Conservation (phyloP, 1,284 basidiomycete genomes). For the Ganoderma lingzhi region DNA sequence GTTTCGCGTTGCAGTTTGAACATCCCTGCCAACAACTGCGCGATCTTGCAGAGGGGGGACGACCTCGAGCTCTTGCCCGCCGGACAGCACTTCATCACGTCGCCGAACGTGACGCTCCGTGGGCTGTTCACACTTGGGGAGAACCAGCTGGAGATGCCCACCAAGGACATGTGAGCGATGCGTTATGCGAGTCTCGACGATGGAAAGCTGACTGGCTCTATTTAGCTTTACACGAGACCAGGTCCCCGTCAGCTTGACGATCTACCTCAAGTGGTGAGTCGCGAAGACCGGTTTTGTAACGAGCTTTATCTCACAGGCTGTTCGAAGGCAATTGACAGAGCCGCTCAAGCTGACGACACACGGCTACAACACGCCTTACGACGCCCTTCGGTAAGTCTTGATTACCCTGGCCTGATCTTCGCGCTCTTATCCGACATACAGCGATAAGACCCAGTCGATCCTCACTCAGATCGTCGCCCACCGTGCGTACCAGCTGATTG, state of each 20-base stretch:
- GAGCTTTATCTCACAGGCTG: not conserved
- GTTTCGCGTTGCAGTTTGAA: constrained; percentile 59
- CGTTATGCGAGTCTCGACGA: constrained; percentile 16
- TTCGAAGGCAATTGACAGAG: constrained; percentile 67
- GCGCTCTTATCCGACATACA: constrained; percentile 20
- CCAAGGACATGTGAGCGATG: constrained; percentile 75
- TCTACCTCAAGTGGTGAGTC: constrained; percentile 77
- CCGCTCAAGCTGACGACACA: constrained; percentile 82
- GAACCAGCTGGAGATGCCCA: constrained; percentile 84
- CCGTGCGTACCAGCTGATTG: constrained; percentile 45
- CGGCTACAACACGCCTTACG: constrained; percentile 83
- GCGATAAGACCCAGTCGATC: constrained; percentile 85
- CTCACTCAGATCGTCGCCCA: constrained; percentile 85
- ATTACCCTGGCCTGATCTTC: not conserved
- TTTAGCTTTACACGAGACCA: constrained; percentile 81
- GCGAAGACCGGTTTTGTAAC: not conserved
- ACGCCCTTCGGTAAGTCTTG: constrained; percentile 59
- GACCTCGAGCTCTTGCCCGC: constrained; percentile 79
- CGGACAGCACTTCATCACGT: constrained; percentile 83
- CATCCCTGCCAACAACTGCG: constrained; percentile 85
- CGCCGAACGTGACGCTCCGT: constrained; percentile 80
- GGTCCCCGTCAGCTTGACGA: constrained; percentile 82
- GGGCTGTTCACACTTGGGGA: constrained; percentile 82
- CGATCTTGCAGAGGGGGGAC: constrained; percentile 82
- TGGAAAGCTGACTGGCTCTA: not conserved